Evolutionary conservation across 441 rosid species (phyloP), one percentile per base, ranked within the genome.

Genomic region (Pelargonium citronellum): DNA sequence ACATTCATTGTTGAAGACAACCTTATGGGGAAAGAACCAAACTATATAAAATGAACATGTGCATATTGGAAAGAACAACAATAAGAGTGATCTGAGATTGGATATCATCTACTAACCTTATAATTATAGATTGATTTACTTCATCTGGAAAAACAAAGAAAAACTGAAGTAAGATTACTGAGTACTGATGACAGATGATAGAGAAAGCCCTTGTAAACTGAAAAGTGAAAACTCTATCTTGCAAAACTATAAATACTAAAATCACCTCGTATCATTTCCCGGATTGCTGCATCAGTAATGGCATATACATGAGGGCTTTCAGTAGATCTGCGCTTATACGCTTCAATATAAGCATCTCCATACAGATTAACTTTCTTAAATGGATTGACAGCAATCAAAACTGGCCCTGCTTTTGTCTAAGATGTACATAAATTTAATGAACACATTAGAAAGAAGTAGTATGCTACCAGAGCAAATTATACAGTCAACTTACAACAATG

Each of bases 341-440:
- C 98, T 79, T 95, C 91, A 69, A 95, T 81, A 74, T 80, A 86
- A 66, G 87, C 79, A 79, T 87, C 85, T 69, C 97, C 97, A 67
- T 95, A 95, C 41, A 92, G 79, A 67, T 92, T 85, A 78, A 95
- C 98, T 76, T 81, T 81, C 84, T 92, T 95, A 71, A 95, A 95
- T 76, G 99, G 99, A 85, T 95, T 95, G 83, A 92, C 78, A 64
- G 98, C 99, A 64, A 95, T 91, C 93, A 95, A 77, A 57, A 95
- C 91, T 3, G 99, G 98, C 67, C 99, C 99, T 77, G 99, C 99
- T 85, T 92, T 95, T 74, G 99, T 92, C 99, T 95, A 78, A 55
- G 70, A 58, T 49, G 41, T 61, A 81, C 44, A 78, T 1, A 67
- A 68, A 66, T 63, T 41, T 13, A 73, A 34, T 70, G 53, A 74